These are phyloP conservation scores for Cylindrodendrum hubeiense DNA, from an alignment of 2,329 filamentous ascomycete genomes.

Conservation along the genomic window DNA sequence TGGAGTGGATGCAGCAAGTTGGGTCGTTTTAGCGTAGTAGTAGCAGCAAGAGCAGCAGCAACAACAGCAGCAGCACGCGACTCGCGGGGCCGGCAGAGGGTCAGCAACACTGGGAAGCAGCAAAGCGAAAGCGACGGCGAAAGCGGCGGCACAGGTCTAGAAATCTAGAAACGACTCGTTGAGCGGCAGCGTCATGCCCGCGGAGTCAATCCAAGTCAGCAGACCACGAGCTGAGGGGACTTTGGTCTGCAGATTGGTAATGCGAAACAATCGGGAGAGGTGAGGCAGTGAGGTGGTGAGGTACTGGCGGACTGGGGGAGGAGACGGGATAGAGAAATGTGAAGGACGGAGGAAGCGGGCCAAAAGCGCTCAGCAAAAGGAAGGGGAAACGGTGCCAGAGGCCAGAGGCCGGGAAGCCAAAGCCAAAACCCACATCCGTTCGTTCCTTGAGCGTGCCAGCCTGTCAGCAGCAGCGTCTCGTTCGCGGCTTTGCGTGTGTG, in stretches of 20 bases:
- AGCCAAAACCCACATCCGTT: slow-evolving; percentile 16
- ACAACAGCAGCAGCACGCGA: slow-evolving; percentile 15
- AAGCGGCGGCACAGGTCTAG: slow-evolving; percentile 20
- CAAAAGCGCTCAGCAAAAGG: slow-evolving; percentile 7
- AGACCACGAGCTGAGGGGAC: background rate
- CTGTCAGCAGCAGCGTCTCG: slow-evolving; percentile 8
- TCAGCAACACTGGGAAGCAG: slow-evolving; percentile 17
- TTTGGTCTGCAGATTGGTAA: background rate
- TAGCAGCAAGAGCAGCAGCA: no score
- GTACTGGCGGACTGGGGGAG: background rate
- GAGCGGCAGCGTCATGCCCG: slow-evolving; percentile 25
- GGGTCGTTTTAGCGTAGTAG: slow-evolving; percentile 17
- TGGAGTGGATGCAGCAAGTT: slow-evolving; percentile 4
- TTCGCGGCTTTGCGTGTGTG: background rate
- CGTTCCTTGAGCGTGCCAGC: slow-evolving; percentile 14
- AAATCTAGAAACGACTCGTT: slow-evolving; percentile 21
- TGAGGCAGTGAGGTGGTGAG: background rate
- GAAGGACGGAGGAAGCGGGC: slow-evolving; percentile 10
- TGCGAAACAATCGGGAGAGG: background rate
- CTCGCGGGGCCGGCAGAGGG: slow-evolving; percentile 17
- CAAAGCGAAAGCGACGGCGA: slow-evolving; percentile 16
- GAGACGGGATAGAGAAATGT: slow-evolving; percentile 19
- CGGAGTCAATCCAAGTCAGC: slow-evolving; percentile 5
- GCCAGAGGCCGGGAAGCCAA: background rate
- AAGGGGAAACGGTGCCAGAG: background rate